Evolutionary conservation across 768 basidiomycete species (phyloP), one percentile per base, ranked within the genome.

Genomic region (Serendipita vermifera): DNA sequence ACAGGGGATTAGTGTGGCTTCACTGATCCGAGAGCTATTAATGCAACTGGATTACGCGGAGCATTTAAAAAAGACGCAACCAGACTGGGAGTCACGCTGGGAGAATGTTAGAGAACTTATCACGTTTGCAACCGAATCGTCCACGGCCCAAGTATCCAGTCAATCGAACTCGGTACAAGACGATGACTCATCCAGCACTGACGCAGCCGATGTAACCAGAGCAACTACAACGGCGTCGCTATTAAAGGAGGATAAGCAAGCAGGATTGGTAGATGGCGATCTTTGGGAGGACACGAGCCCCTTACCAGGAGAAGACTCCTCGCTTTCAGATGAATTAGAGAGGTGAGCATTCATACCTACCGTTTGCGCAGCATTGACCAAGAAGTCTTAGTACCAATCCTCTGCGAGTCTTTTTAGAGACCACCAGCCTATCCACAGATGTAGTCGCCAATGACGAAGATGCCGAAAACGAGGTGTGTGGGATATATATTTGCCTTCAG

Each of bases 41-140:
- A 73, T 78, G 3, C 64, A 79, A 51, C 75, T 82, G 27, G 71
- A 75, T 5, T 92, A 89, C 64, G 73, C 82, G 62, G 77, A 75
- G 9, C 75, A 89, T 63, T 70, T 92, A 36, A 78, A 75, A 64
- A 80, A 78, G 62, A 81, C 80, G 0, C 79, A 86, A 51, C 73
- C 74, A n/a, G 88, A 91, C 58, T 82, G 76, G 72, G 81, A 85
- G 36, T 77, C 75, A 35, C 72, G 87, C 35, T 85, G 84, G 86
- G 85, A 90, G 68, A 94, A 94, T 66, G 80, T 92, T 1, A 75
- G 84, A 61, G 89, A 92, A 68, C 71, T 94, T 60, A 81, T 87
- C 56, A 82, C 75, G n/a, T 87, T 85, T 60, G 83, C 85, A 5
- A 79, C 72, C 56, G 81, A 85, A 57, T 69, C 77, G 27, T 73